These are phyloP conservation scores for Boletus tylopilopsis DNA, from an alignment of 768 basidiomycete genomes.

Conservation along the genomic window DNA sequence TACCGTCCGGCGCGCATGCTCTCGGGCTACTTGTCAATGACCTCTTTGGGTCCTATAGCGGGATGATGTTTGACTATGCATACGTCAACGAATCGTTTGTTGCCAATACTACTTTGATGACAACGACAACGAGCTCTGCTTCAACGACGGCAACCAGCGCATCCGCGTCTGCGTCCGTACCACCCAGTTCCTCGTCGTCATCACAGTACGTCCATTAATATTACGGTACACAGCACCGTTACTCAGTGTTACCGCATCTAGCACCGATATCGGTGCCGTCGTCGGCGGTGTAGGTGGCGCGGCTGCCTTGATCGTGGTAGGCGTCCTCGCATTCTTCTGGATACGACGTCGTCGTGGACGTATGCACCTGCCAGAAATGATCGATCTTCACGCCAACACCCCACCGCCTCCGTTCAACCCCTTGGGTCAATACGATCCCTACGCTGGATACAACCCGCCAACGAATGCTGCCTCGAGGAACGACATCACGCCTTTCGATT, in stretches of 20 bases:
- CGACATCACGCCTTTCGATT: background rate
- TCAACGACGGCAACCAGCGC: background rate
- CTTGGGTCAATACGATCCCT: background rate
- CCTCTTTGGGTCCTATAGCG: conserved; percentile 19
- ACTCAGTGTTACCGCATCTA: background rate
- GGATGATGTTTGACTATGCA: conserved; percentile 27
- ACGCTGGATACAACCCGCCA: background rate
- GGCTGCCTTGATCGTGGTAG: conserved; percentile 4
- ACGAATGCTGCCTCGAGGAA: background rate
- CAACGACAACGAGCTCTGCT: background rate
- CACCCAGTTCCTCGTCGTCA: background rate
- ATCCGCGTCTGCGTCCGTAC: background rate
- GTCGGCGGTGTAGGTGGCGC: conserved; percentile 12
- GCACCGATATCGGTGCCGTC: conserved; percentile 8
- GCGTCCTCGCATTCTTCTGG: conserved; percentile 8
- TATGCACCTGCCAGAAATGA: background rate
- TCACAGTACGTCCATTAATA: conserved; percentile 10
- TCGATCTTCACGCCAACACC: conserved; percentile 3
- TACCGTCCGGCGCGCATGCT: conserved; percentile 13
- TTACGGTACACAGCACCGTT: background rate
- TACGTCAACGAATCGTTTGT: conserved; percentile 19
- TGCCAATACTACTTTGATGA: background rate
- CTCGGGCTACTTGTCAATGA: conserved; percentile 16
- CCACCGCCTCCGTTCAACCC: background rate
- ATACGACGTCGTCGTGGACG: conserved; percentile 7